Percentiles rank a stretch among this genome's conserved stretches.
Evolutionary conservation across 306 rosid species (phyloP).

Genomic region (Cicer cuneatum): DNA sequence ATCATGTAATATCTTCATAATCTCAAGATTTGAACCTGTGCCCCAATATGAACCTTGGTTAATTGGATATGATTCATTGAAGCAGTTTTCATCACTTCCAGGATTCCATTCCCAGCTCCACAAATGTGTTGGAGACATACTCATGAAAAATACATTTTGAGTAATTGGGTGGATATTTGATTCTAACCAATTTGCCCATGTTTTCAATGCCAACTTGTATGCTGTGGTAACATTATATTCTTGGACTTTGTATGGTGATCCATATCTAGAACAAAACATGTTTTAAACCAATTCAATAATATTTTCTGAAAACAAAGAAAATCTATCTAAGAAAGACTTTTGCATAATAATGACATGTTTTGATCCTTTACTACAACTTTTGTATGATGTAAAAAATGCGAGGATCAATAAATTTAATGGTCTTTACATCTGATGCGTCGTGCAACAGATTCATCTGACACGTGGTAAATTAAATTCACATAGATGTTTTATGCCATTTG

Average conservation of each 20-base stretch:
- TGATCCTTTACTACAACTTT: too few species aligned
- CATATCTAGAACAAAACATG: constrained; percentile 56
- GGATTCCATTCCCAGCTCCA: constrained; percentile 98
- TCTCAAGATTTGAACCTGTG: constrained; percentile 81
- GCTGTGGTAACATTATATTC: constrained; percentile 85
- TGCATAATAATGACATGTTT: too few species aligned
- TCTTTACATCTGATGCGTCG: too few species aligned
- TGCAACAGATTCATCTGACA: too few species aligned
- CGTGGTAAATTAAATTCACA: too few species aligned
- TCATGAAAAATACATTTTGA: constrained; percentile 81
- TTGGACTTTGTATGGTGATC: constrained; percentile 59
- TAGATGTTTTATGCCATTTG: too few species aligned
- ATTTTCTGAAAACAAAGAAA: too few species aligned
- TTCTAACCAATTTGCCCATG: constrained; percentile 90
- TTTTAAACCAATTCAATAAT: constrained; percentile 7
- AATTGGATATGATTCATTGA: constrained; percentile 71
- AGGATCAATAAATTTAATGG: too few species aligned
- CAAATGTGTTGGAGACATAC: constrained; percentile 92
- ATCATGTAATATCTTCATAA: constrained; percentile 64
- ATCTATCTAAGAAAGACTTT: too few species aligned
- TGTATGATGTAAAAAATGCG: too few species aligned
- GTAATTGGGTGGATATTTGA: constrained; percentile 61
- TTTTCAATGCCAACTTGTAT: constrained; percentile 78
- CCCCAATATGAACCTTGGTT: constrained; percentile 76
- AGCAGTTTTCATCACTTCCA: constrained; percentile 79